Conservation (phyloP, 768 basidiomycete species). For the Suillus tomentosus region DNA sequence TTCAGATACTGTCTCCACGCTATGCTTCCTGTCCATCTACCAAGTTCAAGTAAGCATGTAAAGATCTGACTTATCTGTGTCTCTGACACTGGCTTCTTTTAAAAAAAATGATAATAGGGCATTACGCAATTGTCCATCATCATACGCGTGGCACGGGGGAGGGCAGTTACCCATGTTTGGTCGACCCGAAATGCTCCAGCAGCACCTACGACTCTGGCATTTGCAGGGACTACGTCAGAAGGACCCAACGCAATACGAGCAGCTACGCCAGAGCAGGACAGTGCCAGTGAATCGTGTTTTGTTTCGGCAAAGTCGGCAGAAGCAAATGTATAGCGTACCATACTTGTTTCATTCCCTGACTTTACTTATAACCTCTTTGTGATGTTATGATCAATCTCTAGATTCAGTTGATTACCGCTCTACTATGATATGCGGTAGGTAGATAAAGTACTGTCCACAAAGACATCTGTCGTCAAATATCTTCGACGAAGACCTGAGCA, state of each 20-base stretch:
- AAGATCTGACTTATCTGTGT: background rate
- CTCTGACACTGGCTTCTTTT: background rate
- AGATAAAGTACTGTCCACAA: too few species aligned
- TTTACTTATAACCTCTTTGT: background rate
- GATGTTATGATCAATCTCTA: background rate
- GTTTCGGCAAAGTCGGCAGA: background rate
- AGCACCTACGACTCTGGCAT: background rate
- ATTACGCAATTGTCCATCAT: background rate
- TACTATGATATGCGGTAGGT: background rate
- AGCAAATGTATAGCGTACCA: background rate
- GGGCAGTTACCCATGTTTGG: background rate
- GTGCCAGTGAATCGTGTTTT: background rate
- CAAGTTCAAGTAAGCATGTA: background rate
- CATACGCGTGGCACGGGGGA: background rate
- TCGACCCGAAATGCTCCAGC: background rate
- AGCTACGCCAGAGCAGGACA: background rate
- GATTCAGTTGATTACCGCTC: background rate
- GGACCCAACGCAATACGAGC: background rate
- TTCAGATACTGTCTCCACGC: background rate
- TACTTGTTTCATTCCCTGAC: background rate
- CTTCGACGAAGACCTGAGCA: background rate
- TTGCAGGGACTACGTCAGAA: background rate
- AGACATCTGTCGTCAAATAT: too few species aligned
- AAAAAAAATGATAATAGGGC: background rate
- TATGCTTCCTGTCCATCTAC: background rate